A percentile compares a stretch with the other conserved stretches of the same genome.
Evolutionary conservation across 345 rosid genomes (phyloP).

Genomic region (Dipteronia dyeriana): DNA sequence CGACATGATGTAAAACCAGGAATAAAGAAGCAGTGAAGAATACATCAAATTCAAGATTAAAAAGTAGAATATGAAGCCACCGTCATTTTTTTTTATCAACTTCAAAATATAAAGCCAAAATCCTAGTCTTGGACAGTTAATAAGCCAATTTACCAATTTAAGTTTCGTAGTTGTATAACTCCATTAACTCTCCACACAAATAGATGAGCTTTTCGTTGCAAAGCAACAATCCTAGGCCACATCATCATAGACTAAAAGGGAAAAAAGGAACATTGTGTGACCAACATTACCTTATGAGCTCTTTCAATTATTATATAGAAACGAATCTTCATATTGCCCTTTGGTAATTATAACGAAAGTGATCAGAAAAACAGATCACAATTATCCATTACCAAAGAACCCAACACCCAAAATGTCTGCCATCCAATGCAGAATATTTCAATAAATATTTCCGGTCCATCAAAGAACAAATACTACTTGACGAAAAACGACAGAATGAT

Average conservation of each 20-base stretch:
- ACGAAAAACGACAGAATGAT: constrained; percentile 19
- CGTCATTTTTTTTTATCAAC: not conserved
- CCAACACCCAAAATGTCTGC: not conserved
- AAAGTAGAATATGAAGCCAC: not conserved
- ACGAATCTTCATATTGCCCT: not conserved
- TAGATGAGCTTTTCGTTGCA: not conserved
- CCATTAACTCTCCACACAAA: not conserved
- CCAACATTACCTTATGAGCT: not conserved
- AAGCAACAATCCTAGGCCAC: not conserved
- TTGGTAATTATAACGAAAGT: not conserved
- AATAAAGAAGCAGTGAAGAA: not conserved
- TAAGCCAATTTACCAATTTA: not conserved
- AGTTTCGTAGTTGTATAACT: not conserved
- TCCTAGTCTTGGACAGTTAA: not conserved
- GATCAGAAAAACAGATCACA: not conserved
- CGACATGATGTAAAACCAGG: not conserved
- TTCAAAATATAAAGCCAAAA: constrained; percentile 3
- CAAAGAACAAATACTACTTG: constrained; percentile 20
- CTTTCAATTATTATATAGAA: not conserved
- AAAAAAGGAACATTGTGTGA: not conserved
- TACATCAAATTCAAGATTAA: not conserved
- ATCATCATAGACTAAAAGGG: too few species aligned
- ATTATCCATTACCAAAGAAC: not conserved
- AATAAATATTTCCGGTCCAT: constrained; percentile 5
- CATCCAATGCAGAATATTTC: not conserved